These are phyloP conservation scores for Fragaria iinumae DNA, from an alignment of 306 rosid genomes.

Conservation along the genomic window DNA sequence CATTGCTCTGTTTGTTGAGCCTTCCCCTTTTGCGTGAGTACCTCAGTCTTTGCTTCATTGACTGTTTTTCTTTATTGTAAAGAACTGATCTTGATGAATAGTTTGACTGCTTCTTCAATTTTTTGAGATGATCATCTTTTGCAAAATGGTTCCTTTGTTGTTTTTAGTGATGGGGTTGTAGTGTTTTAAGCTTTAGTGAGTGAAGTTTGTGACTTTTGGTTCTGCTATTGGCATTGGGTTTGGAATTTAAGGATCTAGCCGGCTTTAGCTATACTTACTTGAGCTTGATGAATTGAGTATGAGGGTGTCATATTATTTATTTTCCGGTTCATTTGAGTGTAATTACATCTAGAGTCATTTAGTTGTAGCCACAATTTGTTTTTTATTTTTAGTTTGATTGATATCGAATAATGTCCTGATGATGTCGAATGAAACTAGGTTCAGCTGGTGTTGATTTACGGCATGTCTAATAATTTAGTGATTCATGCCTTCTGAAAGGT, in stretches of 20 bases:
- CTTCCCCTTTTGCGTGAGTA: conserved; percentile 97
- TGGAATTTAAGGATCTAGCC: background rate
- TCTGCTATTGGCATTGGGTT: background rate
- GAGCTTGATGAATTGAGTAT: conserved; percentile 27
- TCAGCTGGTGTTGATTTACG: background rate
- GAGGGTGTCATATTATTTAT: background rate
- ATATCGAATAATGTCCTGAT: background rate
- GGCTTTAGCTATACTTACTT: conserved; percentile 8
- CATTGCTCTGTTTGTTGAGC: conserved; percentile 96
- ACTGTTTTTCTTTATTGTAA: background rate
- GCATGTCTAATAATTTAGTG: background rate
- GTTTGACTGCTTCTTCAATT: conserved; percentile 15
- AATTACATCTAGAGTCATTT: background rate
- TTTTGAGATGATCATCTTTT: conserved; percentile 8
- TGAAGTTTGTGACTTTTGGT: conserved; percentile 6
- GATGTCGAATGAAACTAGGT: too few species aligned
- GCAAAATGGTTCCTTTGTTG: background rate
- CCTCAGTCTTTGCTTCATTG: background rate
- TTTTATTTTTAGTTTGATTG: background rate
- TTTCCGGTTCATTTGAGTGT: background rate
- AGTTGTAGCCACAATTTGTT: background rate
- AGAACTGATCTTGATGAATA: background rate
- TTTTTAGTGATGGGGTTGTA: background rate
- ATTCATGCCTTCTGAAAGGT: conserved; percentile 1
- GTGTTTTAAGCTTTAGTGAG: conserved; percentile 8